Percentiles rank a stretch among this genome's conserved stretches.
Evolutionary conservation across 83 land plant species (phyloP).

Genomic region (Isoetes engelmannii): DNA sequence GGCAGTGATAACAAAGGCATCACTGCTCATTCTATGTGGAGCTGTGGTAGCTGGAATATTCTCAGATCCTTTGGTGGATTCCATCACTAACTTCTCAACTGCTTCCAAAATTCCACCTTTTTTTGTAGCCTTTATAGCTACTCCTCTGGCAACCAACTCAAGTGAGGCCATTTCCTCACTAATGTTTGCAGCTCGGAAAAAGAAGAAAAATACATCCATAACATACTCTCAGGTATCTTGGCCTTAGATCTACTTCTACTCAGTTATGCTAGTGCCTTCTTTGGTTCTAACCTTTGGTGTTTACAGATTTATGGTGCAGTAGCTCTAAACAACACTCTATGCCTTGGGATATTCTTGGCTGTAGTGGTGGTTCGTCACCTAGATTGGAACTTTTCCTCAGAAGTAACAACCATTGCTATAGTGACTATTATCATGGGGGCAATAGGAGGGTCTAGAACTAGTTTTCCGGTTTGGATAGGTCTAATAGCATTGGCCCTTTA

Average conservation of each 20-base stretch:
- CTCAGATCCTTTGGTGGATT: slow-evolving; percentile 81
- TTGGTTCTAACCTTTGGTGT: too few species aligned
- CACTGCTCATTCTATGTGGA: slow-evolving; percentile 46
- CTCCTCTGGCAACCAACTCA: slow-evolving; percentile 76
- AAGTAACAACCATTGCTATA: slow-evolving; percentile 53
- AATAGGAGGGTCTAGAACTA: slow-evolving; percentile 57
- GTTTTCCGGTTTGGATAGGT: slow-evolving; percentile 60
- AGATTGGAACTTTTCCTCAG: slow-evolving; percentile 73
- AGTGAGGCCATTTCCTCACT: slow-evolving; percentile 73
- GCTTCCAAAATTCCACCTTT: slow-evolving; percentile 71
- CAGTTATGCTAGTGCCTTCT: too few species aligned
- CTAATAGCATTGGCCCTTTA: slow-evolving; percentile 42
- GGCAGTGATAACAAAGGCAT: slow-evolving; percentile 40
- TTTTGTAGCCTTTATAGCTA: slow-evolving; percentile 66
- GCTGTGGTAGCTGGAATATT: slow-evolving; percentile 56
- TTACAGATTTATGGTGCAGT: slow-evolving; percentile 71
- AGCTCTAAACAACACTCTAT: slow-evolving; percentile 70
- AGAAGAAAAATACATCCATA: slow-evolving; percentile 44
- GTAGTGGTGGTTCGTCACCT: slow-evolving; percentile 54
- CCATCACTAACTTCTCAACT: slow-evolving; percentile 59
- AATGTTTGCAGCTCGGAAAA: slow-evolving; percentile 58
- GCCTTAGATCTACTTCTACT: too few species aligned
- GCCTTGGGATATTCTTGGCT: slow-evolving; percentile 62
- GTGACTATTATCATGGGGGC: slow-evolving; percentile 53
- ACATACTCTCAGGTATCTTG: slow-evolving; percentile 87